phyloP scores from a whole-genome alignment of 73 alveolate species.

The Paramecium caudatum region DNA sequence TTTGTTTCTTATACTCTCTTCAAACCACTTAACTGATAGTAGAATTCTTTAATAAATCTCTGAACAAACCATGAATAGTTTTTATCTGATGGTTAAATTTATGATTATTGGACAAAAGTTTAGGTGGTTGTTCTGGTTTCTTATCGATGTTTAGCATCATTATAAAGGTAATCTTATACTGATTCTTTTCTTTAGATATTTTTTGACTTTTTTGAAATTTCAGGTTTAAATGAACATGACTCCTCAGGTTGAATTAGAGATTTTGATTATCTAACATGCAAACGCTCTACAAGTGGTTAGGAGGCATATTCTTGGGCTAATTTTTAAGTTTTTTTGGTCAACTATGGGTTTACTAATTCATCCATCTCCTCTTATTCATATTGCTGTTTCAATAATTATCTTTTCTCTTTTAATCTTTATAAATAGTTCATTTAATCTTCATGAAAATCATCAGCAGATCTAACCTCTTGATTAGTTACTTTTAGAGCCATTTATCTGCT shows the following conservation, averaged over 20 bases:
- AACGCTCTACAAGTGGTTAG: constrained; percentile 52
- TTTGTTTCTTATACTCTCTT: constrained; percentile 54
- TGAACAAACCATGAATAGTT: constrained; percentile 54
- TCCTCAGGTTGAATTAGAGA: background rate
- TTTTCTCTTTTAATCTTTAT: background rate
- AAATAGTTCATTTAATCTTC: constrained; percentile 57
- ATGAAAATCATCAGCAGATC: constrained; percentile 62
- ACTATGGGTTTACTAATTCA: constrained; percentile 30
- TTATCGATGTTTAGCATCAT: constrained; percentile 60
- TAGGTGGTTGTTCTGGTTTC: constrained; percentile 15
- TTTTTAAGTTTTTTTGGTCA: constrained; percentile 35
- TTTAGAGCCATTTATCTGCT: constrained; percentile 59
- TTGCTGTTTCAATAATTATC: background rate
- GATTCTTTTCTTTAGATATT: constrained; percentile 30
- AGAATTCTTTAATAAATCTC: constrained; percentile 58
- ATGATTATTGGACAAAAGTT: constrained; percentile 43
- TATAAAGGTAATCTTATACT: constrained; percentile 40
- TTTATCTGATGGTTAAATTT: constrained; percentile 43
- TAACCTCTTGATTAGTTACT: constrained; percentile 48
- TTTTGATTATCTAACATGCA: constrained; percentile 6
- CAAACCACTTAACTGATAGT: constrained; percentile 39
- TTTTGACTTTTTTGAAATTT: constrained; percentile 51
- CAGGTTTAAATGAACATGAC: constrained; percentile 42
- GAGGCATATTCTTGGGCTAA: constrained; percentile 8
- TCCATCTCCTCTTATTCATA: background rate